Conservation (phyloP, 2,329 filamentous ascomycete genomes). For the Aspergillus clavatus region DNA sequence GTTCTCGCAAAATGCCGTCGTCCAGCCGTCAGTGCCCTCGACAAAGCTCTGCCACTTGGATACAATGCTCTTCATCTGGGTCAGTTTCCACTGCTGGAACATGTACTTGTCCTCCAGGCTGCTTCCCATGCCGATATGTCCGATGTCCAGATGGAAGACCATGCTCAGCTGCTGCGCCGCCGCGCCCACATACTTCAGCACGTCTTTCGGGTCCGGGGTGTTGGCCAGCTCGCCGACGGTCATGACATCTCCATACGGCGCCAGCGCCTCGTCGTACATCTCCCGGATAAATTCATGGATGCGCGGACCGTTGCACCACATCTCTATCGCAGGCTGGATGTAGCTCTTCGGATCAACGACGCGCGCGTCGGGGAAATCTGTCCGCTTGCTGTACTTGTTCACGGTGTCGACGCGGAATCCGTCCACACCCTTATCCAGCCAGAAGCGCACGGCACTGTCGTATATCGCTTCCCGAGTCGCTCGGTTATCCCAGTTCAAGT, state of each 20-base stretch:
- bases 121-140: conserved; percentile 48
- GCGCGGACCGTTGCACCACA: conserved; percentile 63
- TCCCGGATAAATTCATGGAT: conserved; percentile 67
- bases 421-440: conserved; percentile 65
- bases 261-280: conserved; percentile 57
- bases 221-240: conserved; percentile 66
- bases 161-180: conserved; percentile 60
- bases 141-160: conserved; percentile 56
- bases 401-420: conserved; percentile 67
- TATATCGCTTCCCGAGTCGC: conserved; percentile 63
- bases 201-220: conserved; percentile 54
- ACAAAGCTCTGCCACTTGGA: conserved; percentile 51
- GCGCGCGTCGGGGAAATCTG: conserved; percentile 53
- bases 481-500: conserved; percentile 71
- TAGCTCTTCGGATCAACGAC: conserved; percentile 45
- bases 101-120: conserved; percentile 45
- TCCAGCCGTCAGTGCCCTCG: conserved; percentile 48
- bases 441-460: conserved; percentile 64
- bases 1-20: conserved; percentile 59
- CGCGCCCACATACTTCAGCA: conserved; percentile 57
- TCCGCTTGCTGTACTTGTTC: conserved; percentile 55
- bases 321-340: conserved; percentile 50
- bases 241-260: conserved; percentile 54
- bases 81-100: conserved; percentile 42
- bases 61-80: conserved; percentile 48